Base-by-base conservation (phyloP, 495 filamentous ascomycete genomes). In the Daldinia childiae region DNA sequence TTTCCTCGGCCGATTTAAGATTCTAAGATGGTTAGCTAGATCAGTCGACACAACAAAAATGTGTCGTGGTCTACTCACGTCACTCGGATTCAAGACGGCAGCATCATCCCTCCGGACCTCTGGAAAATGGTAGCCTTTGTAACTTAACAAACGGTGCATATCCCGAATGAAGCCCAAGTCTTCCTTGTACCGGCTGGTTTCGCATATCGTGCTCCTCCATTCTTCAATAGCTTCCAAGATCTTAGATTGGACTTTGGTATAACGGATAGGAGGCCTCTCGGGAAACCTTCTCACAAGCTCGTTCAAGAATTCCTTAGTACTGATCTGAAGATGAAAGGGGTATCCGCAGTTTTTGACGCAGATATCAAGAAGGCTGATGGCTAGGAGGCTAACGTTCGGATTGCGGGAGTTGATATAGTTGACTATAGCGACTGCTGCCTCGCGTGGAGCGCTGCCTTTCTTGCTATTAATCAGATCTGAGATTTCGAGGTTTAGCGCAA, bases 291-390 rank as follows among this genome's bases (percentile, higher is more conserved):
- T 90, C 29, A 99, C 95, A 69, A 99, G 90, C 86, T 99, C 95
- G 84, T 98, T 99, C 63, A 99, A 88, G 75, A 99, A 98, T 74
- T 99, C 95, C 79, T 99, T 99, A 63, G 95, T 98, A 79, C 91
- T 93, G 79, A 99, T 98, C 82, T 99, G 95, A 41, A 99, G 90
- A 68, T 99, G 95, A 80, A 99, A 99, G 17, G 96, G 93, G 81
- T 99, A 99, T 74, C 95, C 95, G 88, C 95, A 99, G 80, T 99
- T 99, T 83, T 99, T 99, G 79, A 98, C 95, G 79, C 94, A 98
- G 55, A 98, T 98, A 77, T 99, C 95, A 76, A 99, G 91, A 59
- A 99, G 89, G 87, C 91, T 83, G 77, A 99, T 86, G 61, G 95
- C 96, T 45, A 98, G 86, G 74, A 98, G 83, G 57, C 94, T 89